phyloP scores from a whole-genome alignment of 768 basidiomycete genomes.

The Hebeloma cylindrosporum region DNA sequence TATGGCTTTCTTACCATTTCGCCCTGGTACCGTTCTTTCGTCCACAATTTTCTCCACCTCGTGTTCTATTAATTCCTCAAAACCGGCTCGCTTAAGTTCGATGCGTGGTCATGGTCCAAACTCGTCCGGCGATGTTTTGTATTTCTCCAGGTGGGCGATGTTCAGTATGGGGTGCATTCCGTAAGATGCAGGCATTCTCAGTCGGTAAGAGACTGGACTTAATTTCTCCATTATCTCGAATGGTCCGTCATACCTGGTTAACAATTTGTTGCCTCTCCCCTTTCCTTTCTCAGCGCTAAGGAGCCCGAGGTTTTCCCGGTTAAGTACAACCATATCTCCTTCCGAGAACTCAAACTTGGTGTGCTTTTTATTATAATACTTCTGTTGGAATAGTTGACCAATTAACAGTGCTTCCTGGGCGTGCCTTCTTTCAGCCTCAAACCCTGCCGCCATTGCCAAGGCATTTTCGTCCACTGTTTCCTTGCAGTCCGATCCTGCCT shows the following conservation, averaged over 20 bases:
- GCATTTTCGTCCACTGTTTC: slow-evolving; percentile 2
- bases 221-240: slow-evolving; percentile 30
- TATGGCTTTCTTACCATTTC: slow-evolving; percentile 4
- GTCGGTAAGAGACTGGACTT: slow-evolving; percentile 26
- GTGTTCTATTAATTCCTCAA: slow-evolving; percentile 4
- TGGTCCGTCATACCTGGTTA: slow-evolving; percentile 30
- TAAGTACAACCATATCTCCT: slow-evolving; percentile 29
- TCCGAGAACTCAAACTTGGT: slow-evolving; percentile 20
- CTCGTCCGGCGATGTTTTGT: slow-evolving; percentile 19
- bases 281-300: slow-evolving; percentile 18
- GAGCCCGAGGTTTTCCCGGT: slow-evolving; percentile 22
- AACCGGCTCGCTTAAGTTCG: background rate
- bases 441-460: slow-evolving; percentile 4
- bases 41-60: slow-evolving; percentile 8
- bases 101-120: slow-evolving; percentile 16
- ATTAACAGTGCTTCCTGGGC: slow-evolving; percentile 18
- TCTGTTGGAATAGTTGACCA: slow-evolving; percentile 13
- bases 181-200: slow-evolving; percentile 29
- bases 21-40: slow-evolving; percentile 1
- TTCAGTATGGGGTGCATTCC: slow-evolving; percentile 33
- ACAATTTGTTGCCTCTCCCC: slow-evolving; percentile 30
- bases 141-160: slow-evolving; percentile 31
- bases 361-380: slow-evolving; percentile 19
- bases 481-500: background rate
- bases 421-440: slow-evolving; percentile 5